Percentiles rank a stretch among this genome's conserved stretches.
Evolutionary conservation across 495 filamentous ascomycete species (phyloP).

Genomic region (Pseudoneurospora amorphoporcata): DNA sequence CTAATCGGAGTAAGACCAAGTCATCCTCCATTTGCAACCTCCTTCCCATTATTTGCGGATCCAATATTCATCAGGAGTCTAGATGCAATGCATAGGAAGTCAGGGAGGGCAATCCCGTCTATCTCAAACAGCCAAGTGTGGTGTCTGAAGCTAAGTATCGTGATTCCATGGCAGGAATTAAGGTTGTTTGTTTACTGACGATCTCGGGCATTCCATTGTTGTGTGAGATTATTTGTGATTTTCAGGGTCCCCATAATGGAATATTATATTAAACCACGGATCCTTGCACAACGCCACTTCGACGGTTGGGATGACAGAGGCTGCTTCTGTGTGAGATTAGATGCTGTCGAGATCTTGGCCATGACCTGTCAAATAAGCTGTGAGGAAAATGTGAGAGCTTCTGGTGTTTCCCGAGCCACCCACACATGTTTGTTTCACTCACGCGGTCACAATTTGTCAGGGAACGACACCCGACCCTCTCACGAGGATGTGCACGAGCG

Average conservation of each 20-base stretch:
- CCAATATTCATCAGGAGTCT: neutral
- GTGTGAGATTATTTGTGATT: neutral
- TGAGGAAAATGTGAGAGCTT: neutral
- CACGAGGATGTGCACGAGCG: neutral
- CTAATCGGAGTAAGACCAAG: neutral
- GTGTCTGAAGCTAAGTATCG: neutral
- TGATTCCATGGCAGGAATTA: neutral
- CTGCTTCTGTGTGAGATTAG: neutral
- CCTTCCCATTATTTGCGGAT: neutral
- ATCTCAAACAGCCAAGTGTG: neutral
- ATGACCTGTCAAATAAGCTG: neutral
- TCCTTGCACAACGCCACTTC: neutral
- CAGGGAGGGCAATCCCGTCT: neutral
- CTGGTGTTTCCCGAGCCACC: neutral
- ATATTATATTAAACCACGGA: neutral
- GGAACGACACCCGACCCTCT: neutral
- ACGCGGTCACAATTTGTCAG: neutral
- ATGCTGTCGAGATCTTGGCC: neutral
- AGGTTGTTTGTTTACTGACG: neutral
- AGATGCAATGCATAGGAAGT: neutral
- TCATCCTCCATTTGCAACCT: neutral
- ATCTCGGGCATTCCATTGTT: neutral
- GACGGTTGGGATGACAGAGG: neutral
- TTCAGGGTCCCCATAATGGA: neutral
- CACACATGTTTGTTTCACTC: neutral